Conservation (phyloP, 768 basidiomycete species). For the Lentinula detonsa region DNA sequence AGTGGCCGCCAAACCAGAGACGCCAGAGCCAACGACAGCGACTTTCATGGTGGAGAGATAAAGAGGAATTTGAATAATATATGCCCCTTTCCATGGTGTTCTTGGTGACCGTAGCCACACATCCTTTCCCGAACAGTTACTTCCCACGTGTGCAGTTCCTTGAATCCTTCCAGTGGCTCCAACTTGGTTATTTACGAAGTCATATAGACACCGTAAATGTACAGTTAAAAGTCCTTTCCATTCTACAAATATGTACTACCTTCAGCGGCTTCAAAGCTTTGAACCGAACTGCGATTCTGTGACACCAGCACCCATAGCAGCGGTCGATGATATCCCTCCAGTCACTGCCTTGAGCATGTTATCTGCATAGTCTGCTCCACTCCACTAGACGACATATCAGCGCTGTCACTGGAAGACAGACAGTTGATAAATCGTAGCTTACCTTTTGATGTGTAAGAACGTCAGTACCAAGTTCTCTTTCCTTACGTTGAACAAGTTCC, state of each 20-base stretch:
- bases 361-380: constrained; percentile 91
- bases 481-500: constrained; percentile 86
- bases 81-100: background rate
- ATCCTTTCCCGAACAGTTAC: no score
- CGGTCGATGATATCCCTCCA: constrained; percentile 92
- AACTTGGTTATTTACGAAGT: no score
- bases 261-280: constrained; percentile 29
- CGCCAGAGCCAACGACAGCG: constrained; percentile 72
- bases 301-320: constrained; percentile 99
- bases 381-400: constrained; percentile 58
- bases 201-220: background rate
- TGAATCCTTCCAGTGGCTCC: no score
- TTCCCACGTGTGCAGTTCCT: no score
- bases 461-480: constrained; percentile 90
- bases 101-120: background rate
- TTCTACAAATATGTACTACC: background rate
- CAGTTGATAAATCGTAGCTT: constrained; percentile 12
- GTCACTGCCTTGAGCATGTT: constrained; percentile 92
- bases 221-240: background rate
- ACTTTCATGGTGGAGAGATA: constrained; percentile 38
- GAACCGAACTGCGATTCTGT: constrained; percentile 80
- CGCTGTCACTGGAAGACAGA: background rate
- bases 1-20: constrained; percentile 72
- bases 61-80: background rate
- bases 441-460: constrained; percentile 98